These are phyloP conservation scores for Solanum sitiens DNA, from an alignment of 257 asterid species.

Conservation along the genomic window DNA sequence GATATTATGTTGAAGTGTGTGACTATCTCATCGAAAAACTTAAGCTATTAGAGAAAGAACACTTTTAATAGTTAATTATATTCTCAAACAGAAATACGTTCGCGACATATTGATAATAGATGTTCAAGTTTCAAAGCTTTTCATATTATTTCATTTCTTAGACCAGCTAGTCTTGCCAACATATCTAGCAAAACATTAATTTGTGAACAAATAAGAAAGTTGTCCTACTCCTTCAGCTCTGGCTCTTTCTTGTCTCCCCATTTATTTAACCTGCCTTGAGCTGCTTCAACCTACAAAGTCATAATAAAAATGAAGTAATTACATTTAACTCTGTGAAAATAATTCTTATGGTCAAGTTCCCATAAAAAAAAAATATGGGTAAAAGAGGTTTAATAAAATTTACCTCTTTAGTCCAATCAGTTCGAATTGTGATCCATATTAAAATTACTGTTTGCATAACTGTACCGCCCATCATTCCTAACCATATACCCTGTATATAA, in stretches of 20 bases:
- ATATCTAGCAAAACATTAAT: neutral
- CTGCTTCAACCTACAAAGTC: slow-evolving; percentile 12
- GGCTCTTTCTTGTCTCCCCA: slow-evolving; percentile 5
- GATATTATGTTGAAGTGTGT: too few relatives aligned
- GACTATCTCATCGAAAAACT: too few relatives aligned
- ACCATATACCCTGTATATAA: slow-evolving; percentile 22
- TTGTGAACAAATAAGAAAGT: neutral
- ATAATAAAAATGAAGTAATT: neutral
- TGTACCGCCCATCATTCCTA: slow-evolving; percentile 23
- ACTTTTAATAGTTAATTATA: too few relatives aligned
- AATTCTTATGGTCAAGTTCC: neutral
- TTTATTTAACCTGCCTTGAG: slow-evolving; percentile 11
- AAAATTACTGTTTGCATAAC: slow-evolving; percentile 24
- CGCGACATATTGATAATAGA: neutral
- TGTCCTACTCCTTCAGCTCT: neutral
- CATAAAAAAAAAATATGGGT: neutral
- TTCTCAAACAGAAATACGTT: too few relatives aligned
- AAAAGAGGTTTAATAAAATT: neutral
- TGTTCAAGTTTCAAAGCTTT: neutral
- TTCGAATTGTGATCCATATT: slow-evolving; percentile 21
- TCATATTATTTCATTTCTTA: neutral
- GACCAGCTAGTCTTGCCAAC: neutral
- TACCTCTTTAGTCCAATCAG: slow-evolving; percentile 33
- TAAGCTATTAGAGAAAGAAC: too few relatives aligned
- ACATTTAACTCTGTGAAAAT: neutral